Conservation (phyloP, 495 filamentous ascomycete genomes). For the Cercophora scortea region DNA sequence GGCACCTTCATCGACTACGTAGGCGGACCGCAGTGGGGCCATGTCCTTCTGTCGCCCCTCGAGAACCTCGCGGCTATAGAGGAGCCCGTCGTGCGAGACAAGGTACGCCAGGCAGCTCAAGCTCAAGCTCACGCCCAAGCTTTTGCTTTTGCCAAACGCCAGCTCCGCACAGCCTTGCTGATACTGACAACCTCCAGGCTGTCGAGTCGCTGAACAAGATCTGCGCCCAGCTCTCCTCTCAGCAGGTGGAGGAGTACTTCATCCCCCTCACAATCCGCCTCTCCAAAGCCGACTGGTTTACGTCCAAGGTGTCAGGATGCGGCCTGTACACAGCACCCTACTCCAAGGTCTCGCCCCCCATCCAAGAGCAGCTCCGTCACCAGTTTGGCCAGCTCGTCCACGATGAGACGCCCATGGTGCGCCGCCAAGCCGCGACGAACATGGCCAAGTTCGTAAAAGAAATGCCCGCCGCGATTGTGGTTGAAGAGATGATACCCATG, state of each 20-base stretch:
- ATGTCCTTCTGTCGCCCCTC: conserved; percentile 91
- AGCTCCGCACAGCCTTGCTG: conserved; percentile 1
- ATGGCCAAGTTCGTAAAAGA: conserved; percentile 95
- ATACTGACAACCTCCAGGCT: conserved; percentile 48
- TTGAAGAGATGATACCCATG: conserved; percentile 97
- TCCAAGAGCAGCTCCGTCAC: conserved; percentile 82
- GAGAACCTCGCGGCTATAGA: conserved; percentile 98
- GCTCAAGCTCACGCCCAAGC: not conserved
- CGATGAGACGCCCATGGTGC: conserved; percentile 98
- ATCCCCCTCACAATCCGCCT: conserved; percentile 89
- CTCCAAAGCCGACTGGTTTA: conserved; percentile 99
- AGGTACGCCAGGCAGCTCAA: conserved; percentile 46
- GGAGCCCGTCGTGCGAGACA: conserved; percentile 93
- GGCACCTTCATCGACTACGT: conserved; percentile 97
- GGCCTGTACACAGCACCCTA: conserved; percentile 91
- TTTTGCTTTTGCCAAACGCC: not conserved
- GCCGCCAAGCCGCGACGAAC: conserved; percentile 92
- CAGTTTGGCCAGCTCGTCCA: conserved; percentile 89
- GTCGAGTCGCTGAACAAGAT: conserved; percentile 99
- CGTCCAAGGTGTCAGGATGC: conserved; percentile 95
- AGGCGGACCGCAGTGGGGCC: conserved; percentile 84
- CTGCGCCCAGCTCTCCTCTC: conserved; percentile 77
- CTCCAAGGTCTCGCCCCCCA: conserved; percentile 70
- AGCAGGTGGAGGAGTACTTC: conserved; percentile 94
- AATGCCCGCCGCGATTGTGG: conserved; percentile 82